Evolutionary conservation across 257 asterid genomes (phyloP).

Genomic region (Solanum gracilifrons): DNA sequence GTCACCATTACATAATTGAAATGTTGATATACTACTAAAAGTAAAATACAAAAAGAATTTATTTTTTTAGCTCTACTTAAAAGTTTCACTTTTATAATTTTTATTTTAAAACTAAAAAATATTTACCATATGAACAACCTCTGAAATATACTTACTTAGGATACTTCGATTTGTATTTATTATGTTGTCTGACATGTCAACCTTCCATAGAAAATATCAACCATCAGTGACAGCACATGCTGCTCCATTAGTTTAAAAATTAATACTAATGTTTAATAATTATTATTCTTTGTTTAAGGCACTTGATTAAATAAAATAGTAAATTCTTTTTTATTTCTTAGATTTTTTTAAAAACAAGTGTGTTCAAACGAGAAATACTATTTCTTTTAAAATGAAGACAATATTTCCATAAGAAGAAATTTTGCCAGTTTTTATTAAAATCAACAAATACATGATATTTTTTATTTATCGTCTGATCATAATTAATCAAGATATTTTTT

Average conservation of each 20-base stretch:
- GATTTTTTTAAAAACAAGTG: background rate
- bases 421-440: background rate
- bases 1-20: no score
- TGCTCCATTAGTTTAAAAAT: background rate
- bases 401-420: background rate
- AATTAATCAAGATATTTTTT: no score
- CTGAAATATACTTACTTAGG: accelerated
- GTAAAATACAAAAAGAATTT: no score
- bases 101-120: no score
- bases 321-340: no score
- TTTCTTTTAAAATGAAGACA: background rate
- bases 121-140: background rate
- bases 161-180: no score
- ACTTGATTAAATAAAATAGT: background rate
- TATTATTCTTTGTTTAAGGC: background rate
- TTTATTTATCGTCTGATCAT: background rate
- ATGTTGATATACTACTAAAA: no score
- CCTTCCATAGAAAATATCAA: background rate
- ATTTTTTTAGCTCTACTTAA: no score
- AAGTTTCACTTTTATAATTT: no score
- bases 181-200: background rate
- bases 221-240: background rate
- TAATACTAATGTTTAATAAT: background rate
- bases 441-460: background rate
- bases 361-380: accelerated